Evolutionary conservation across 352 stramenopile genomes (phyloP).

Genomic region (Phytophthora sansomeana): DNA sequence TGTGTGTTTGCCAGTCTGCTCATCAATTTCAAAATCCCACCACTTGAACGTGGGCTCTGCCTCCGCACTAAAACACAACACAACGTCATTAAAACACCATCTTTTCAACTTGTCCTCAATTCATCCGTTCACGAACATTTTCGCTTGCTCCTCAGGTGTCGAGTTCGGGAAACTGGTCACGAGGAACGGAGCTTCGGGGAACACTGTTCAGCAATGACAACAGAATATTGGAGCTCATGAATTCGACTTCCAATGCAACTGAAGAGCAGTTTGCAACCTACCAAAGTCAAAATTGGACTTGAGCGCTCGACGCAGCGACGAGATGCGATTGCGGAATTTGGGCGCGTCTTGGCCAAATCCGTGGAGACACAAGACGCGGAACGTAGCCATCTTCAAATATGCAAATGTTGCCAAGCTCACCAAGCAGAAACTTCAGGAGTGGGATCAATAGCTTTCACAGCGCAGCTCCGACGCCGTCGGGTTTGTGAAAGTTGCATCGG

Average conservation of each 20-base stretch:
- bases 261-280: constrained; percentile 23
- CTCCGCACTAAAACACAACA: constrained; percentile 21
- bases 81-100: constrained; percentile 7
- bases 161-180: constrained; percentile 68
- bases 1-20: constrained; percentile 48
- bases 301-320: constrained; percentile 69
- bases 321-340: constrained; percentile 77
- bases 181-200: constrained; percentile 67
- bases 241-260: neutral
- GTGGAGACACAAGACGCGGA: constrained; percentile 83
- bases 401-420: no score
- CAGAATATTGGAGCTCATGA: constrained; percentile 5
- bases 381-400: constrained; percentile 49
- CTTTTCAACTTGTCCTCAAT: constrained; percentile 3
- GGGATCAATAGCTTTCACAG: neutral
- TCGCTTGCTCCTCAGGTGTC: constrained; percentile 48
- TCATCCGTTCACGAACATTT: constrained; percentile 29
- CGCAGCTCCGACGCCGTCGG: neutral
- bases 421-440: constrained; percentile 40
- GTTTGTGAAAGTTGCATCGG: constrained; percentile 26
- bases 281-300: constrained; percentile 87
- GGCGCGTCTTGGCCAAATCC: constrained; percentile 81
- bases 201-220: constrained; percentile 48
- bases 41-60: constrained; percentile 71
- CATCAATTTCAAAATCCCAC: constrained; percentile 70